Evolutionary conservation across 768 basidiomycete genomes (phyloP), one percentile per base, ranked within the genome.

Genomic region (Thelephora ganbajun): DNA sequence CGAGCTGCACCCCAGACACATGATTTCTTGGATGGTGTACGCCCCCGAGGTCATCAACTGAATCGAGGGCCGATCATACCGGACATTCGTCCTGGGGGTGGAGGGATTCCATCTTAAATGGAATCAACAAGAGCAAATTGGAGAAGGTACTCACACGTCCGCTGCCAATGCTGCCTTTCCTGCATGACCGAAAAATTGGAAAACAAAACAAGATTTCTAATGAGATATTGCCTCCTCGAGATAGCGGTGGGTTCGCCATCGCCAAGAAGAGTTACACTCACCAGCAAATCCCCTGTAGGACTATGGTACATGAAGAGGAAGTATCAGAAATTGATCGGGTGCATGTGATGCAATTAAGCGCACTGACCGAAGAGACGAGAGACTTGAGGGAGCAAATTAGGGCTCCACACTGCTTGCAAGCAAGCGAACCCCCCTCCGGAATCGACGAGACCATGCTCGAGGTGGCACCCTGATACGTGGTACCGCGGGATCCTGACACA

Each of bases 21-120:
- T 62, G 23, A 75, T 67, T 58, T 78, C 73, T 57, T 74, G 70
- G 66, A 77, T 73, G 12, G 74, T 76, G 54, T 80, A 76, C 16
- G 76, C 77, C 22, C 79, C 78, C 7, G 77, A 76, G 36, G 65
- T 67, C 77, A 81, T 79, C 23, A 81, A 67, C 48, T 74, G 73
- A 20, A 77, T 69, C 30, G 66, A 66, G 9, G 76, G 69, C 20
- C 63, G 62, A 12, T 66, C 64, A 6, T 18, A 30, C 18, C 16
- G 23, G 43, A 44, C 14, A 30, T 16, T 22, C 43, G 55, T 59
- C 4, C 59, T 59, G 43, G 74, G 65, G 58, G 78, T 74, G 48
- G 71, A 70, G 44, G 76, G 47, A 14, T 16, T n/a, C 4, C 16
- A 30, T 12, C 18, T 23, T 48, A 37, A n/a, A 43, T 42, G 44